Percentiles rank a stretch among this genome's conserved stretches.
Evolutionary conservation across 1,284 basidiomycete genomes (phyloP).

Genomic region (Rhodotorula sp.): DNA sequence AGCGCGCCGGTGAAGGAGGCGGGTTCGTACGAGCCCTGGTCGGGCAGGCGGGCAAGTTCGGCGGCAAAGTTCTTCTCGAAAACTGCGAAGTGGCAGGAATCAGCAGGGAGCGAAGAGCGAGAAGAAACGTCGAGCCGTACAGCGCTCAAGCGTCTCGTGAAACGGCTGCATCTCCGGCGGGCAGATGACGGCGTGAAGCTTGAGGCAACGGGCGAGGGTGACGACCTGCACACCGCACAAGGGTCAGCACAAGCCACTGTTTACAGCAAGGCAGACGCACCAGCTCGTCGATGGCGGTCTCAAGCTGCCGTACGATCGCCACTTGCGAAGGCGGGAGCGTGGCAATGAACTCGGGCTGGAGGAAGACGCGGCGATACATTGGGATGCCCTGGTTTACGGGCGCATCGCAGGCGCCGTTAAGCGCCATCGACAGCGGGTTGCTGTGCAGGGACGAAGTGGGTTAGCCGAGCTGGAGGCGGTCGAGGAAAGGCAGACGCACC

Average conservation of each 20-base stretch:
- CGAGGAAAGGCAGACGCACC: background rate
- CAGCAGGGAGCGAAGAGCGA: background rate
- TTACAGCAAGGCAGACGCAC: constrained; percentile 54
- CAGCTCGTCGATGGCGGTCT: constrained; percentile 76
- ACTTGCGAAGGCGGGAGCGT: constrained; percentile 67
- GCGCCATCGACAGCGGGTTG: constrained; percentile 80
- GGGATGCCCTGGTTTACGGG: constrained; percentile 74
- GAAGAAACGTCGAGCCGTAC: constrained; percentile 40
- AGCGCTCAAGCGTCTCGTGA: constrained; percentile 80
- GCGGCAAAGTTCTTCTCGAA: constrained; percentile 87
- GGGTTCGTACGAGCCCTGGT: constrained; percentile 1
- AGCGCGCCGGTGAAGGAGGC: background rate
- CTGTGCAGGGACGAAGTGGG: constrained; percentile 67
- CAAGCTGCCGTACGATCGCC: constrained; percentile 69
- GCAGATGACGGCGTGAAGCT: constrained; percentile 78
- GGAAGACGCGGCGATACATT: constrained; percentile 75
- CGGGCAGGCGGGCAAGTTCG: constrained; percentile 61
- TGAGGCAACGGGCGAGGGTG: constrained; percentile 78
- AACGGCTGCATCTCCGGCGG: constrained; percentile 84
- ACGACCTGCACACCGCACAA: constrained; percentile 60
- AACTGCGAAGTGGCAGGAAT: constrained; percentile 52
- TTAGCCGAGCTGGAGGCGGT: constrained; percentile 38
- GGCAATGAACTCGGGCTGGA: constrained; percentile 67
- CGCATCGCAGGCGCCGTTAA: constrained; percentile 85
- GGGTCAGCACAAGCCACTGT: background rate